Evolutionary conservation across 257 asterid species (phyloP), one percentile per base, ranked within the genome.

Genomic region (Solanum microdontum): DNA sequence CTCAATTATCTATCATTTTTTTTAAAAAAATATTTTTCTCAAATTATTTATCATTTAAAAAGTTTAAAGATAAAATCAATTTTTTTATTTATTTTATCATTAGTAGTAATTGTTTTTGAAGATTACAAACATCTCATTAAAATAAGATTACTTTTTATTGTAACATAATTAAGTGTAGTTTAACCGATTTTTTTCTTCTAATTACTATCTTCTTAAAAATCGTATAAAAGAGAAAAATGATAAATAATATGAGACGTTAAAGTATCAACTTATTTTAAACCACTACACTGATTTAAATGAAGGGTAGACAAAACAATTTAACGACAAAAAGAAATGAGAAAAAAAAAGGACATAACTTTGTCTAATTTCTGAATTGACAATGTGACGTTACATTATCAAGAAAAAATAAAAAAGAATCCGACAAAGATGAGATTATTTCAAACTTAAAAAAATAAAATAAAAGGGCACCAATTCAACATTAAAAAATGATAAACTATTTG

Each of bases 391-490:
- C 33, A 4, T 40, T 77, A 37, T 12, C 33, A 45, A 21, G 19
- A 33, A 24, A 80, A 43, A 43, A 14, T 2, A n/a, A 23, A 40
- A 83, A 39, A 11, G 10, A n/a, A 58, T 58, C 90, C 85, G 86
- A 86, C 79, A 70, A 82, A 86, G 70, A 60, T 51, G 87, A 73
- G 86, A 74, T 5, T 23, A 62, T 62, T 82, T 69, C 87, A 84
- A 85, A 88, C 79, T 68, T 55, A 19, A 60, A 86, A 86, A 55
- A 6, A 17, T 55, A 19, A 51, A 51, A 15, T 15, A 51, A 15
- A 51, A 51, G 10, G 40, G 33, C 66, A 88, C 74, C 74, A 77
- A 62, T 84, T 76, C 36, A 82, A 66, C 68, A 88, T 28, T 12
- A n/a, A 32, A 43, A 68, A 69, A 7, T 24, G 2, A 77, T 77